Conservation (phyloP, 257 asterid species). For the Gentiana dahurica region DNA sequence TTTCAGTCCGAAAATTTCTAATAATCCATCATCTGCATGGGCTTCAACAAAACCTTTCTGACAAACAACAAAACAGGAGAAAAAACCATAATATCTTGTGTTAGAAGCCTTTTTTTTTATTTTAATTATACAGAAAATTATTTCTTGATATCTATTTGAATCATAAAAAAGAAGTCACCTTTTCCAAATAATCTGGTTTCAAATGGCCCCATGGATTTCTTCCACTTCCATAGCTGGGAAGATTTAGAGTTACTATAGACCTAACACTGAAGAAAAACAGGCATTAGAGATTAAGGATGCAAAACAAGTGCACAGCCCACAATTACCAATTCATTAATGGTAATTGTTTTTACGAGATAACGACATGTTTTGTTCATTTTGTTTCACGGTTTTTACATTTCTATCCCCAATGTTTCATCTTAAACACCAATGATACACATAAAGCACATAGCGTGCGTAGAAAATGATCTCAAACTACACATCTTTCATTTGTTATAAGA, state of each 20-base stretch:
- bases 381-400: too few species aligned
- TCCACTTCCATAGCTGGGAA: slow-evolving; percentile 96
- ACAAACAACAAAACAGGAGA: too few species aligned
- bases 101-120: not conserved
- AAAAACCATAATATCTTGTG: not conserved
- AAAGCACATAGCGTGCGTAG: too few species aligned
- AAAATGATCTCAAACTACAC: too few species aligned
- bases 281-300: too few species aligned
- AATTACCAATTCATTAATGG: too few species aligned
- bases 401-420: too few species aligned
- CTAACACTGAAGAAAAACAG: slow-evolving; percentile 55
- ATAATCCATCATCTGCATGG: slow-evolving; percentile 65
- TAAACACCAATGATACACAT: too few species aligned
- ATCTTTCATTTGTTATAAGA: too few species aligned
- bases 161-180: slow-evolving; percentile 28
- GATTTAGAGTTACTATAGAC: slow-evolving; percentile 83
- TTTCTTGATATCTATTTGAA: not conserved
- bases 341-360: too few species aligned
- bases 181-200: slow-evolving; percentile 73
- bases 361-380: too few species aligned
- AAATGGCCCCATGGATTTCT: slow-evolving; percentile 91
- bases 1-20: slow-evolving; percentile 74
- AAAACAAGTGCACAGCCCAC: too few species aligned
- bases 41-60: slow-evolving; percentile 86
- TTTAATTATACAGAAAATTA: not conserved